Evolutionary conservation across 495 filamentous ascomycete species (phyloP).

Genomic region (Sabuloglossum arenarium): DNA sequence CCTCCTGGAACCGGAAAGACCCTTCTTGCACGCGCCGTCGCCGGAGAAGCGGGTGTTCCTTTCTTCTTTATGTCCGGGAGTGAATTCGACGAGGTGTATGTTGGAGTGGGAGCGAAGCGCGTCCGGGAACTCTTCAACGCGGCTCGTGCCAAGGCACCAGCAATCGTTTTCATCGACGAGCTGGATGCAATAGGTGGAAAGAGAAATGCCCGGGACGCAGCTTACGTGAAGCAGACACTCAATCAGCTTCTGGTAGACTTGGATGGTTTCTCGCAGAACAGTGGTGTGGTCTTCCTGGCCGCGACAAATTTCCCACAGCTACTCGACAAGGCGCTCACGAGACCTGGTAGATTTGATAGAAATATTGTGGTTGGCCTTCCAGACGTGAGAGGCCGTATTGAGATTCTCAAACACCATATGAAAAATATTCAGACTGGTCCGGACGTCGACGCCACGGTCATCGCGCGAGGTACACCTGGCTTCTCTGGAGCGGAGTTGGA

Average conservation of each 20-base stretch:
- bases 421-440: conserved; percentile 58
- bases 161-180: conserved; percentile 98
- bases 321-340: conserved; percentile 83
- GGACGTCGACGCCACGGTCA: conserved; percentile 60
- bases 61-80: conserved; percentile 99
- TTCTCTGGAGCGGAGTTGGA: conserved; percentile 92
- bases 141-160: conserved; percentile 73
- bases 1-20: conserved; percentile 97
- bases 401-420: conserved; percentile 80
- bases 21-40: conserved; percentile 86
- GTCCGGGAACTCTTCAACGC: conserved; percentile 86
- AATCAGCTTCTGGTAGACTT: conserved; percentile 97
- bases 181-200: conserved; percentile 90
- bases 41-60: conserved; percentile 89
- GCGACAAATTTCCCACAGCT: conserved; percentile 92
- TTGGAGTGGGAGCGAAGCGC: conserved; percentile 93
- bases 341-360: conserved; percentile 89
- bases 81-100: conserved; percentile 96
- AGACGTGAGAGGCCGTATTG: conserved; percentile 84
- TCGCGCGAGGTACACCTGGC: conserved; percentile 73
- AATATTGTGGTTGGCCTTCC: conserved; percentile 74
- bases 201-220: conserved; percentile 78
- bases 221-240: conserved; percentile 92
- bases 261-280: conserved; percentile 88
- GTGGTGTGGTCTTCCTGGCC: conserved; percentile 81